Evolutionary conservation across 1,284 basidiomycete species (phyloP), one percentile per base, ranked within the genome.

Genomic region (Irpex lacteus): DNA sequence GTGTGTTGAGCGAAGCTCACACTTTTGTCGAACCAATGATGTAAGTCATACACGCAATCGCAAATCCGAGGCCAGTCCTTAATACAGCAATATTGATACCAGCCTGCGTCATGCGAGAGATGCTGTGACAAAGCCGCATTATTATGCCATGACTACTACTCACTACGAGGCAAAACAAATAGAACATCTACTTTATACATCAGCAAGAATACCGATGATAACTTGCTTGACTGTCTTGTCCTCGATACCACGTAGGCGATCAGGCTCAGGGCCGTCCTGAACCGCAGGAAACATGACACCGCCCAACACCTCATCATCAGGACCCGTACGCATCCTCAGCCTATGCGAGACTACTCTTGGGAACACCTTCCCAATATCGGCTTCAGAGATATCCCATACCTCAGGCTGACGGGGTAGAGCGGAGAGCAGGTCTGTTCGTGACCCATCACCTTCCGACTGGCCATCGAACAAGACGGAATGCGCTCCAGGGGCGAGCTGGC

Each of bases 341-440:
- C 91, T 85, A 76, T 92, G 90, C 5, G 87, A 87, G 36, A 92
- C 81, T 0, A 88, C 84, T 37, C 89, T 78, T 38, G 89, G 88
- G 67, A 89, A 83, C 21, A 91, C 83, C 63, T 86, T 81, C 61
- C 87, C 88, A 66, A 91, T 79, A 69, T 92, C 88, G 64, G 87
- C 87, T 71, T 91, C 88, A 6, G 86, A 86, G 2, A 90, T 83
- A 65, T 90, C 87, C 68, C 89, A 73, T 55, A 80, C 74, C 47
- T 72, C 69, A 13, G 64, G 67, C 56, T 64, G 68, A 47, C 60
- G 63, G 15, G 56, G 49, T 36, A 60, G 61, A 21, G 59, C 50
- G 34, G 60, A 4, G 34, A 62, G 40, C 52, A 64, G 47, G 54
- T 56, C 54, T 26, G 54, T 36, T 34, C 54, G 21, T 11, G 54